These are phyloP conservation scores for Dendrocalamus latiflorus DNA, from an alignment of 202 grass and related monocot species.

Conservation along the genomic window DNA sequence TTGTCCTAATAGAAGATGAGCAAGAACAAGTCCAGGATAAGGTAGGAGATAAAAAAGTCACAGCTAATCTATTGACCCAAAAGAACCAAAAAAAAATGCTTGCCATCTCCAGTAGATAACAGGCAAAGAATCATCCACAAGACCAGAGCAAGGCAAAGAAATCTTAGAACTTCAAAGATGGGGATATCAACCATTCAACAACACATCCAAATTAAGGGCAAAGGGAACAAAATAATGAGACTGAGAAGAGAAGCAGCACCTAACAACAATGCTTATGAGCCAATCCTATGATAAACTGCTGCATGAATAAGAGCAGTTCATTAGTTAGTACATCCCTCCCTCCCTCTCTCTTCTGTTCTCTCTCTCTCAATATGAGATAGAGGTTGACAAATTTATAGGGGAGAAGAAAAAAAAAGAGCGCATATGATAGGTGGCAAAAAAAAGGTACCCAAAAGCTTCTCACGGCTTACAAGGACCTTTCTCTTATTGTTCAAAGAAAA, in stretches of 20 bases:
- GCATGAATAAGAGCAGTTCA: slow-evolving; percentile 25
- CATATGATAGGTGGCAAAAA: slow-evolving; percentile 32
- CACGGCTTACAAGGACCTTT: slow-evolving; percentile 15
- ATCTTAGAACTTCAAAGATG: not conserved
- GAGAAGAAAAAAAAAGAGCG: slow-evolving; percentile 8
- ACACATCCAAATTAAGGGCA: not conserved
- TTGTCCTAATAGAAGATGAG: slow-evolving; percentile 2
- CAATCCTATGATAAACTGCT: not conserved
- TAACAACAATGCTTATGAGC: slow-evolving; percentile 17
- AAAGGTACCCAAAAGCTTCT: slow-evolving; percentile 36
- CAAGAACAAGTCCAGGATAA: slow-evolving; percentile 20
- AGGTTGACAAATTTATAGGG: slow-evolving; percentile 42
- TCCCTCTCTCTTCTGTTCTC: not conserved
- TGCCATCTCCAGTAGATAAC: not conserved
- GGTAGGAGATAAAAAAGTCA: not conserved
- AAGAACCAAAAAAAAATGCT: slow-evolving; percentile 20
- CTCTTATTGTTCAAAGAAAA: not conserved
- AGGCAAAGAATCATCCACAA: slow-evolving; percentile 3
- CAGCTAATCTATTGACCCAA: not conserved
- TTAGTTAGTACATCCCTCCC: slow-evolving; percentile 24
- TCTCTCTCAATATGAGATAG: slow-evolving; percentile 5
- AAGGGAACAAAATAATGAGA: not conserved
- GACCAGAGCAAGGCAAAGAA: not conserved
- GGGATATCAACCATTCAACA: slow-evolving; percentile 8
- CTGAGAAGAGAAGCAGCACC: slow-evolving; percentile 23